Evolutionary conservation across 305 asterid genomes (phyloP).

Genomic region (Ilex paraguariensis): DNA sequence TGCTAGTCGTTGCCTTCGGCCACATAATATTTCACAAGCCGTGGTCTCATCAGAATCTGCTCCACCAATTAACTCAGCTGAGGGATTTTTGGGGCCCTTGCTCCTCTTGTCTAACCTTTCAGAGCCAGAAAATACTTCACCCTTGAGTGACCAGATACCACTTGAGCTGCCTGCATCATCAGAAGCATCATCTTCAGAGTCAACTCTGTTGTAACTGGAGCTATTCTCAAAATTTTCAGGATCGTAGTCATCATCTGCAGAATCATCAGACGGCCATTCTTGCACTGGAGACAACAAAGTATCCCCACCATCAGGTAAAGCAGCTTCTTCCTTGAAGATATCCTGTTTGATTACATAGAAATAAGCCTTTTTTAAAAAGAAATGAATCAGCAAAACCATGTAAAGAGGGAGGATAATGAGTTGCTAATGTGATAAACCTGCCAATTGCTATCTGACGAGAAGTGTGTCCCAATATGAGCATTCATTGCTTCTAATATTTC

Average conservation of each 20-base stretch:
- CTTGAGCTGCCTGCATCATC: slow-evolving; percentile 47
- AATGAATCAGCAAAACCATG: slow-evolving; percentile 2
- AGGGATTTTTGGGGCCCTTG: slow-evolving; percentile 25
- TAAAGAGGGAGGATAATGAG: slow-evolving; percentile 10
- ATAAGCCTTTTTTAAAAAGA: slow-evolving; percentile 12
- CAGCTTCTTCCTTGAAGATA: slow-evolving; percentile 89
- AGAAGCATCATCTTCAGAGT: slow-evolving; percentile 50
- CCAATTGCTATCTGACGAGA: slow-evolving; percentile 73
- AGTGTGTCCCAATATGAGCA: slow-evolving; percentile 94
- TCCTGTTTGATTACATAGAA: slow-evolving; percentile 47
- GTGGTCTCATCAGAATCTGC: slow-evolving; percentile 54
- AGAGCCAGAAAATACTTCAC: slow-evolving; percentile 39
- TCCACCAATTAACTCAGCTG: slow-evolving; percentile 31
- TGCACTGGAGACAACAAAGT: slow-evolving; percentile 49
- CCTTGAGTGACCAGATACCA: slow-evolving; percentile 68
- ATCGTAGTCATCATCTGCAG: slow-evolving; percentile 85
- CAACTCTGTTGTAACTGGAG: slow-evolving; percentile 32
- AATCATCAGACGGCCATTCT: slow-evolving; percentile 98
- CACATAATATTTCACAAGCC: slow-evolving; percentile 48
- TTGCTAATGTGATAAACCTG: slow-evolving; percentile 43
- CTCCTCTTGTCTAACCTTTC: slow-evolving; percentile 34
- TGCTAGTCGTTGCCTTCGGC: slow-evolving; percentile 62
- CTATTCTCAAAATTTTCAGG: slow-evolving; percentile 58
- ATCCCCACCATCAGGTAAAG: slow-evolving; percentile 58
- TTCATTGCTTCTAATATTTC: slow-evolving; percentile 89